Evolutionary conservation across 2,329 filamentous ascomycete genomes (phyloP), one percentile per base, ranked within the genome.

Genomic region (Beauveria bassiana): DNA sequence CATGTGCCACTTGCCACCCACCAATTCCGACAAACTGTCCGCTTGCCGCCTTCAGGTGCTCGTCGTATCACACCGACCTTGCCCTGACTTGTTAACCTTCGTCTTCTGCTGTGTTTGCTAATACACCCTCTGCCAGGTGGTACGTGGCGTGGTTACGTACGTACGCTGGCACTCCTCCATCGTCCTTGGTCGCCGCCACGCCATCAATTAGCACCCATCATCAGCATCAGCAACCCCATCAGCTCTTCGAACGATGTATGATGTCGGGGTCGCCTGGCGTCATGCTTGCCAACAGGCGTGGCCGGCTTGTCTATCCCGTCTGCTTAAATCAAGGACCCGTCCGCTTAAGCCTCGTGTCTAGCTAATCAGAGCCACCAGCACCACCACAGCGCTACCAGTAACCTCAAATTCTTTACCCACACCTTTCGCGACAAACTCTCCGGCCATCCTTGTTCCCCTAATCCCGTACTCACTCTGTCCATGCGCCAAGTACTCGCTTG

Each of bases 371-470:
- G 31, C 28, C 42, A 58, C 8, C 28, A 43, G 3, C 34, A 26
- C 14, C 28, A 22, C n/a, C 18, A n/a, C 18, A 22, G n/a, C 56
- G 47, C 47, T 59, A 34, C 31, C 31, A 34, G 10, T 34, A 52
- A 47, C 12, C 3, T 38, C 26, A 46, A 34, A 16, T 28, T 20
- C 28, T 6, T 20, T 10, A 26, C 3, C 20, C 52, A 43, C 24
- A n/a, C 28, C 28, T 38, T 38, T 45, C 57, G 57, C 49, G 7
- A 45, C 26, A 60, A 60, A 60, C 38, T 46, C 57, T 53, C 57
- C 57, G 57, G 57, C 14, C 40, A 20, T 18, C n/a, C 18, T 49
- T 42, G n/a, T 5, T 46, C n/a, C 46, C 22, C 26, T 50, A 24
- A 38, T 46, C 40, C 46, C 57, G 34, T 50, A 14, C 26, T 51